Evolutionary conservation across 345 rosid species (phyloP).

Genomic region (Gossypium longicalyx): DNA sequence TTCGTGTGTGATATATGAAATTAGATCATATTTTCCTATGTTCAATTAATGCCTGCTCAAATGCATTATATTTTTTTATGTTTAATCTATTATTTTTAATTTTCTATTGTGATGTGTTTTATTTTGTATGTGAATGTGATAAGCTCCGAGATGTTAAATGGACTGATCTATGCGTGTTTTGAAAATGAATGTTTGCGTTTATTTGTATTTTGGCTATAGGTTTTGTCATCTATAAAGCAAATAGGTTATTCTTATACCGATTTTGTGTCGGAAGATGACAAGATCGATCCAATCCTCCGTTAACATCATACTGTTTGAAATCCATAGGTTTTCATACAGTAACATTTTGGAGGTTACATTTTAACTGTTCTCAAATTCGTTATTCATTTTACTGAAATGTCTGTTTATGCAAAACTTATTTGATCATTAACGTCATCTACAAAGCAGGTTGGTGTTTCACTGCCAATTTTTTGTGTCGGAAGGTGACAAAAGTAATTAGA

Average conservation of each 20-base stretch:
- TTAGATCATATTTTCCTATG: neutral
- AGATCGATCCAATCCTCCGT: constrained; percentile 10
- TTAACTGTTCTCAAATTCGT: neutral
- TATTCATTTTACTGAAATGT: neutral
- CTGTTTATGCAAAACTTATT: too few species aligned
- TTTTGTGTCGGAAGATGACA: constrained; percentile 44
- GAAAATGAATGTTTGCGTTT: too few species aligned
- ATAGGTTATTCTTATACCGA: constrained; percentile 13
- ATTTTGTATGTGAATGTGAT: too few species aligned
- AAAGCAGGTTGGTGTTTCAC: constrained; percentile 33
- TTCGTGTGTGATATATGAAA: neutral
- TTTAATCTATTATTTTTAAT: neutral
- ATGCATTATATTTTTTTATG: neutral
- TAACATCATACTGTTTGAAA: neutral
- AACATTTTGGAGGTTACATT: neutral
- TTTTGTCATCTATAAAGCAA: constrained; percentile 35
- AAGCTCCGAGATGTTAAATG: neutral
- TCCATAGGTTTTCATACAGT: neutral
- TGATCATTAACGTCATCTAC: constrained; percentile 29
- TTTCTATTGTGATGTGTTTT: neutral
- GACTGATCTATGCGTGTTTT: neutral
- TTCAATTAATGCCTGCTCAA: constrained; percentile 20
- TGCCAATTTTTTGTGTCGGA: constrained; percentile 45
- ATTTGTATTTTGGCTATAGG: neutral
- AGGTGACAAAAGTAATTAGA: constrained; percentile 35